Base-by-base conservation (phyloP, 2,329 filamentous ascomycete genomes). In the Venturia asperata region DNA sequence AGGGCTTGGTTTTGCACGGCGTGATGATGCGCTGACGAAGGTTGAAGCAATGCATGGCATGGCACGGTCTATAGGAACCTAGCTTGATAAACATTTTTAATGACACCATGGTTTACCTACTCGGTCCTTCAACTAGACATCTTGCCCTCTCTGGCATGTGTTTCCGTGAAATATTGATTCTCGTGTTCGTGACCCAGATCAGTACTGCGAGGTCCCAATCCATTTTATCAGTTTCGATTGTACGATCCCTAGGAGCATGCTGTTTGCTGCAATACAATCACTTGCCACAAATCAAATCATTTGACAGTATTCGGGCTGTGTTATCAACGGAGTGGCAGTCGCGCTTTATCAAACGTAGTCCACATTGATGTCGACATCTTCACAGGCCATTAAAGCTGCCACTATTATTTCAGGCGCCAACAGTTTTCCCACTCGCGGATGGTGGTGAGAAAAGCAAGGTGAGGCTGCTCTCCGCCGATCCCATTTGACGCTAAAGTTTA, bases 21-120 rank as follows among this genome's bases (percentile, higher is more conserved):
- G 19, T 42, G n/a, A 62, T 62, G 39, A 62, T 62, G 39, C 60
- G 37, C 43, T 62, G 37, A 34, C 43, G 21, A 27, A 62, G 13
- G 13, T 19, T 21, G n/a, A 21, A 43, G 5, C 39, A 27, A 27
- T 30, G 39, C 37, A 43, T 62, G 27, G 37, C 39, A 62, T 21
- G 43, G 60, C 39, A 24, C n/a, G 37, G 15, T 43, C 17, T 27
- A 27, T 11, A 5, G 30, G 21, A 42, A 1, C 5, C 39, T 24
- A 47, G 43, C n/a, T 3, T 30, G 60, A 62, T 42, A 62, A 21
- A 43, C 15, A 39, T 27, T 47, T 62, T 42, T 42, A 62, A 43
- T 62, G 39, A 62, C 15, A 62, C 43, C 30, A 37, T 58, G 52
- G 52, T 58, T 21, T n/a, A 58, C 30, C 52, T n/a, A 3, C 34